phyloP scores from a whole-genome alignment of 495 filamentous ascomycete species.

The Chaetomidium leptoderma region DNA sequence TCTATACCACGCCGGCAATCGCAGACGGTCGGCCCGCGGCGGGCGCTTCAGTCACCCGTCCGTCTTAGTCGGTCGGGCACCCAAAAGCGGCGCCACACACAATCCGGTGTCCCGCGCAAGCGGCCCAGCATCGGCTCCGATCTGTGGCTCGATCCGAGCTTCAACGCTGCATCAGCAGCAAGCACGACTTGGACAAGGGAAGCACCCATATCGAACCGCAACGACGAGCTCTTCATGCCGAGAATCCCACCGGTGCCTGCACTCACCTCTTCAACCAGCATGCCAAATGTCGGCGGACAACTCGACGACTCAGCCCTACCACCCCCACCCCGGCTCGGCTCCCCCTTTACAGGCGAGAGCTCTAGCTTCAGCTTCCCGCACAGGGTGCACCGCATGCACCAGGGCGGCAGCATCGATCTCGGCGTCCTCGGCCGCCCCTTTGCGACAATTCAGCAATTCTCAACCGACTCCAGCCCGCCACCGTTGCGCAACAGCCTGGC shows the following conservation, averaged over 20 bases:
- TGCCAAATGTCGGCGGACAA: constrained; percentile 22
- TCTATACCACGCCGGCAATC: constrained; percentile 37
- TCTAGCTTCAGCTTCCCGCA: constrained; percentile 50
- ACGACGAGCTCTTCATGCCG: constrained; percentile 33
- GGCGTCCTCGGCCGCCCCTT: constrained; percentile 45
- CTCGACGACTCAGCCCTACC: constrained; percentile 28
- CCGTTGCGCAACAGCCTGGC: constrained; percentile 37
- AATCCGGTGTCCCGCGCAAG: constrained; percentile 33
- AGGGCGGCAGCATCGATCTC: constrained; percentile 39
- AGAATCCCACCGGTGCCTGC: constrained; percentile 23
- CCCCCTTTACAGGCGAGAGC: constrained; percentile 43
- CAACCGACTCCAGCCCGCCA: constrained; percentile 25
- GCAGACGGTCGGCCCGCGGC: constrained; percentile 42
- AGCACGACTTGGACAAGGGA: constrained; percentile 13
- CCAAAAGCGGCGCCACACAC: constrained; percentile 44
- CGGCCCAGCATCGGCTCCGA: constrained; percentile 41
- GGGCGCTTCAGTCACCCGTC: constrained; percentile 43
- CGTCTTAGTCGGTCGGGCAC: constrained; percentile 44
- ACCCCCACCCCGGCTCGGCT: constrained; percentile 44
- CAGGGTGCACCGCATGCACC: constrained; percentile 35
- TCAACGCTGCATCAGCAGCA: constrained; percentile 3
- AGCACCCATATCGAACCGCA: constrained; percentile 16
- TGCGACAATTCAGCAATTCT: constrained; percentile 40
- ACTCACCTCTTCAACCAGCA: constrained; percentile 18
- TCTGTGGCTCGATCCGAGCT: constrained; percentile 29